Evolutionary conservation across 345 rosid species (phyloP), one percentile per base, ranked within the genome.

Genomic region (Laguncularia racemosa): DNA sequence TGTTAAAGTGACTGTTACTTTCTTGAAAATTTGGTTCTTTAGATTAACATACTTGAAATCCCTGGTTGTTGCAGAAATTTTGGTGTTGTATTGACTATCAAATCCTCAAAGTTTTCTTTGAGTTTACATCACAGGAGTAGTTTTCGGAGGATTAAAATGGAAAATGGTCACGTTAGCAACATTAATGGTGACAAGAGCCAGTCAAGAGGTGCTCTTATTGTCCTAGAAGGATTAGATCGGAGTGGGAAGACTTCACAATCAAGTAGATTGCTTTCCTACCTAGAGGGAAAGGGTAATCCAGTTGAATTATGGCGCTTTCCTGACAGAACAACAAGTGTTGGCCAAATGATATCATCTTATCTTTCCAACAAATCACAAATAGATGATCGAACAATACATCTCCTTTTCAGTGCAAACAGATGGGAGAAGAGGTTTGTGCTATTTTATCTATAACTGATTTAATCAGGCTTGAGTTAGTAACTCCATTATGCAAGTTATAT

Each of bases 181-280:
- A 16, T 64, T 20, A 66, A 20, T 44, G 61, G 60, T 47, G 57
- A 56, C 12, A 59, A 46, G 18, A 59, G 16, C 40, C 71, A 77
- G 28, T 67, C 85, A 23, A 84, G 96, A 76, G 98, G 96, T 64
- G 91, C 96, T 12, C 74, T 86, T 66, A 70, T 92, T 48, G 96
- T 93, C 68, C 74, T 89, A 16, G 99, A 93, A 82, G 96, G 99
- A 2, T 71, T 93, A 71, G 97, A 93, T 56, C 83, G 96, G n/a
- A 83, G 97, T 43, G 97, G 97, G n/a, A 93, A 89, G 68, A 80
- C 86, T 48, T 85, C 96, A 0, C 95, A 93, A 40, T 83, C 83
- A 5, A 56, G 76, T 44, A 82, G 78, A 63, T 59, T 93, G 17
- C 61, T 71, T 50, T 76, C 95, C n/a, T 73, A 73, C 82, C 74